These are phyloP conservation scores for Canavalia ensiformis DNA, from an alignment of 306 rosid species.

Conservation along the genomic window DNA sequence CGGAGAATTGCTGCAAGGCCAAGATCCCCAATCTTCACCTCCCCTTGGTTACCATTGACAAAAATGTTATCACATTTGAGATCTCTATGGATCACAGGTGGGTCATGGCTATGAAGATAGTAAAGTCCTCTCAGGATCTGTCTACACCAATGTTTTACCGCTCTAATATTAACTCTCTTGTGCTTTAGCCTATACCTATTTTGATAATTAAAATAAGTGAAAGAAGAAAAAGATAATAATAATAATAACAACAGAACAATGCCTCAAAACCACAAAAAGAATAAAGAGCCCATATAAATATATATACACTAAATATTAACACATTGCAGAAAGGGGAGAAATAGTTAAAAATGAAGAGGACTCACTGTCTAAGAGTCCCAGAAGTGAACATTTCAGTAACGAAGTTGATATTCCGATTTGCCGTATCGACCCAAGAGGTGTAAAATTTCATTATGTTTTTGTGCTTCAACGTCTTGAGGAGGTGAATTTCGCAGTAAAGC, in stretches of 20 bases:
- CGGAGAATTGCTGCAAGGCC: slow-evolving; percentile 91
- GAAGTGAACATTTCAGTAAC: slow-evolving; percentile 97
- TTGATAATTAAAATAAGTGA: not conserved
- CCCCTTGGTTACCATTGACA: slow-evolving; percentile 95
- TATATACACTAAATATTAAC: too few relatives aligned
- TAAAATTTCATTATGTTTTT: slow-evolving; percentile 90
- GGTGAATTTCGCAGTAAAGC: slow-evolving; percentile 95
- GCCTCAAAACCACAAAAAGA: slow-evolving; percentile 39
- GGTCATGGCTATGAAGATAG: slow-evolving; percentile 91
- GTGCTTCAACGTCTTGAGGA: slow-evolving; percentile 87
- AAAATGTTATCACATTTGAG: slow-evolving; percentile 97
- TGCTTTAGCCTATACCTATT: slow-evolving; percentile 88
- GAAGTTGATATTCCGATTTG: slow-evolving; percentile 90
- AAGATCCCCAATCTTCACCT: slow-evolving; percentile 97
- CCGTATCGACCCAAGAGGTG: slow-evolving; percentile 93
- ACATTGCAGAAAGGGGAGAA: not conserved
- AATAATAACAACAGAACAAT: slow-evolving; percentile 30
- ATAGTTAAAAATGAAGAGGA: slow-evolving; percentile 31
- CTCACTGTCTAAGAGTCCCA: slow-evolving; percentile 95
- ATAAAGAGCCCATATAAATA: not conserved
- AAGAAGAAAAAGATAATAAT: not conserved
- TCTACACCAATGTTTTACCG: slow-evolving; percentile 96
- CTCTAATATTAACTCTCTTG: slow-evolving; percentile 81
- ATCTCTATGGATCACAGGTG: slow-evolving; percentile 98
- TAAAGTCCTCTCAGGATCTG: slow-evolving; percentile 92